Evolutionary conservation across 2,329 filamentous ascomycete genomes (phyloP), one percentile per base, ranked within the genome.

Genomic region (Alternaria brassicae): DNA sequence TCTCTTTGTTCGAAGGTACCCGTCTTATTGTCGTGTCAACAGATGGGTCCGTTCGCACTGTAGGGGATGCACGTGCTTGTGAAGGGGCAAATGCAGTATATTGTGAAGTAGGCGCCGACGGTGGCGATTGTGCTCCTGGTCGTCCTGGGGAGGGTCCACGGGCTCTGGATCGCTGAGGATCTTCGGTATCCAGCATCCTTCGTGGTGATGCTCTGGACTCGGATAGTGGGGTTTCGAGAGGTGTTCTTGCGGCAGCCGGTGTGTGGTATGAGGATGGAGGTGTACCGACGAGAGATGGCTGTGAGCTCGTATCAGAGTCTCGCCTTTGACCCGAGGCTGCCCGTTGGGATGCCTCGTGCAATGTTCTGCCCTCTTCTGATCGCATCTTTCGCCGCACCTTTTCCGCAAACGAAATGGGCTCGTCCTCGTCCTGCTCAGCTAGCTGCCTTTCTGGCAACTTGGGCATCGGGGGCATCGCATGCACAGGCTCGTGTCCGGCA

Each of bases 351-450:
- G 75, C 80, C 47, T 81, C 76, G 47, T 85, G 82, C 52, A 85
- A 71, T 9, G 82, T 82, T 54, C 75, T 75, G 6, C 81, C 83
- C 73, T 85, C 83, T 58, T 85, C 83, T 8, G 78, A 78, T 56
- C 82, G 77, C 83, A 85, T 85, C 66, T 78, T 81, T 27, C 82
- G 82, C 55, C 82, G 83, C 8, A 83, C 65, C 25, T 71, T 67
- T 53, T 80, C 78, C 2, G 82, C 79, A 60, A 83, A 81, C 0
- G 82, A 82, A 55, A 78, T 76, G 1, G 80, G 77, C 36, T 72
- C 72, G 0, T 70, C 65, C 12, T 59, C 60, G 28, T 76, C 69
- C 9, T 67, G 62, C 4, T 55, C 53, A 21, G 61, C 58, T 6
- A 63, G 49, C 2, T 66, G 58, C 54, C 67, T 32, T 42, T 74